Percentiles rank a stretch among this genome's conserved stretches.
phyloP scores from a whole-genome alignment of 2,329 filamentous ascomycete species.

The Trichoderma endophyticum region DNA sequence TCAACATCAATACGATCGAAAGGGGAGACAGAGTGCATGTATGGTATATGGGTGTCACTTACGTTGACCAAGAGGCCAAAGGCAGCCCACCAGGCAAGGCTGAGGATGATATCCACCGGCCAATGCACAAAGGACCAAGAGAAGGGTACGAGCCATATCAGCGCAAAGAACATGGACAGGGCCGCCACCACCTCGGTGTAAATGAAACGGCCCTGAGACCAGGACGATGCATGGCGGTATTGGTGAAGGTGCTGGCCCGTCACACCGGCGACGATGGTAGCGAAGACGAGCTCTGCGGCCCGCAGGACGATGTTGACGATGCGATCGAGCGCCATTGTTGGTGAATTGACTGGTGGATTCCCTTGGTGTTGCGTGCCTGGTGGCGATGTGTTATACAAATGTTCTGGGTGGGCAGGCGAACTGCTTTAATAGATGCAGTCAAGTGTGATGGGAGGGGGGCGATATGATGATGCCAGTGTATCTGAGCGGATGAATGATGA shows the following conservation, averaged over 20 bases:
- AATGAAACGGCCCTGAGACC: conserved; percentile 63
- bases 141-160: conserved; percentile 73
- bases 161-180: conserved; percentile 63
- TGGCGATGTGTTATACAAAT: neutral
- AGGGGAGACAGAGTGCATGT: neutral
- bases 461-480: neutral
- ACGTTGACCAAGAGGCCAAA: conserved; percentile 65
- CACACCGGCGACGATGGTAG: conserved; percentile 68
- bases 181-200: conserved; percentile 71
- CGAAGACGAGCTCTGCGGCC: conserved; percentile 60
- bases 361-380: neutral
- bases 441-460: neutral
- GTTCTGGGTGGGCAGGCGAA: neutral
- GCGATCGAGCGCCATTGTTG: conserved; percentile 39
- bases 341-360: neutral
- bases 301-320: conserved; percentile 40
- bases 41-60: conserved; percentile 30
- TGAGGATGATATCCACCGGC: conserved; percentile 67
- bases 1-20: neutral
- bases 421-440: neutral
- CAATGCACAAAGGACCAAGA: conserved; percentile 65
- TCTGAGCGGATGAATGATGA: neutral
- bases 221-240: conserved; percentile 44
- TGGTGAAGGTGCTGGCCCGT: conserved; percentile 63
- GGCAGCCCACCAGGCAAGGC: conserved; percentile 65